Percentiles rank a stretch among this genome's conserved stretches.
Evolutionary conservation across 2,329 filamentous ascomycete genomes (phyloP).

Genomic region (Tympanopsis confertula): DNA sequence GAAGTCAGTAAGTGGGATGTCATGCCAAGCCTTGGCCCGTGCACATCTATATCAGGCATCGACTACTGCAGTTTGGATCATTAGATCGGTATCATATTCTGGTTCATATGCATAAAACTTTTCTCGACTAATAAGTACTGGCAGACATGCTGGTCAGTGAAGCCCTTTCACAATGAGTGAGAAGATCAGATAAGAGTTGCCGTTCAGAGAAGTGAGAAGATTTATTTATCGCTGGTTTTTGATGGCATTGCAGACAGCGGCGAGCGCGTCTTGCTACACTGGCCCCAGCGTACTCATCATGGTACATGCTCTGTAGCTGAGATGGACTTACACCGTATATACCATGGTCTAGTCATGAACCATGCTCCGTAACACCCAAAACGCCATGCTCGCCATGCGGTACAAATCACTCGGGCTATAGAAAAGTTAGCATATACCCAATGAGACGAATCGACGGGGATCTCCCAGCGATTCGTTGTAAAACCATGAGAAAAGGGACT

Average conservation of each 20-base stretch:
- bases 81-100: not conserved
- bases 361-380: not conserved
- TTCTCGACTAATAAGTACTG: not conserved
- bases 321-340: slow-evolving; percentile 26
- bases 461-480: no score
- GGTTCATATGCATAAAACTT: not conserved
- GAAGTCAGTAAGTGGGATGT: no score
- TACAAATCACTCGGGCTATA: not conserved
- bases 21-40: no score
- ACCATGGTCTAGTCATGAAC: slow-evolving; percentile 13
- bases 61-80: not conserved
- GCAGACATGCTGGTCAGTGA: not conserved
- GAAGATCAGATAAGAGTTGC: not conserved
- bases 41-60: not conserved
- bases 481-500: not conserved
- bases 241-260: slow-evolving; percentile 20
- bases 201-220: slow-evolving; percentile 23
- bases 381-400: not conserved
- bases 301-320: slow-evolving; percentile 1
- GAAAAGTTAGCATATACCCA: not conserved
- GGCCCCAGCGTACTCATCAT: slow-evolving; percentile 31
- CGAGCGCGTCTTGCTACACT: slow-evolving; percentile 20
- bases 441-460: no score
- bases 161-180: not conserved
- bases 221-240: slow-evolving; percentile 21